Percentiles rank a stretch among this genome's conserved stretches.
phyloP scores from a whole-genome alignment of 352 stramenopile genomes.

The Phytophthora cryptogea region DNA sequence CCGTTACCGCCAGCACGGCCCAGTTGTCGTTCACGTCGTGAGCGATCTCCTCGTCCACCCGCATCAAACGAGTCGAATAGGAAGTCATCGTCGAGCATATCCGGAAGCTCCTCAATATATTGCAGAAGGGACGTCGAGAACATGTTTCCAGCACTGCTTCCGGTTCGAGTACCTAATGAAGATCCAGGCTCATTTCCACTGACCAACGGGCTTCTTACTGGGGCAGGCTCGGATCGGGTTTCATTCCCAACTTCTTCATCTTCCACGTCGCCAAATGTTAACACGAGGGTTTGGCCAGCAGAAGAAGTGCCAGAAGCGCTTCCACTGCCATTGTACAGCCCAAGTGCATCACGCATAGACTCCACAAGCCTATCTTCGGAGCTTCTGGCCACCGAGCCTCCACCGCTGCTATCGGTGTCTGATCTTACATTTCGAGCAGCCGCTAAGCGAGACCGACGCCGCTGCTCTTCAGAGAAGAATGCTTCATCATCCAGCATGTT shows the following conservation, averaged over 20 bases:
- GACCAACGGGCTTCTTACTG: constrained; percentile 6
- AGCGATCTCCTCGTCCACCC: constrained; percentile 34
- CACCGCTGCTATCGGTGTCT: constrained; percentile 14
- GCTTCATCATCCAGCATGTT: constrained; percentile 75
- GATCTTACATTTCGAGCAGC: constrained; percentile 28
- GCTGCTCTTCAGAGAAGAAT: constrained; percentile 59
- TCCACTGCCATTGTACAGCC: constrained; percentile 25
- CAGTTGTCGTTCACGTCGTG: constrained; percentile 40
- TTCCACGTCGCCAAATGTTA: constrained; percentile 48
- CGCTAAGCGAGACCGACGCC: constrained; percentile 39
- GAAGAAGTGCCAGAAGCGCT: constrained; percentile 16
- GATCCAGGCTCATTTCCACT: constrained; percentile 14
- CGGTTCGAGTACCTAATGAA: constrained; percentile 11
- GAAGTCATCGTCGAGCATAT: constrained; percentile 56
- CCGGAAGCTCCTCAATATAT: constrained; percentile 64
- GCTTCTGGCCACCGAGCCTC: constrained; percentile 12
- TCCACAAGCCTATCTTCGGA: constrained; percentile 43
- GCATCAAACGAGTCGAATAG: constrained; percentile 65
- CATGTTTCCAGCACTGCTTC: constrained; percentile 17
- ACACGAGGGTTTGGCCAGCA: constrained; percentile 39
- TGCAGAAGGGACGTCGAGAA: constrained; percentile 48
- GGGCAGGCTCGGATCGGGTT: neutral
- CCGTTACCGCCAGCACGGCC: constrained; percentile 20
- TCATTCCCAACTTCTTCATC: constrained; percentile 25
- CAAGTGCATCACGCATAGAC: constrained; percentile 45